Conservation (phyloP, 306 rosid species). For the Inga leiocalycina region DNA sequence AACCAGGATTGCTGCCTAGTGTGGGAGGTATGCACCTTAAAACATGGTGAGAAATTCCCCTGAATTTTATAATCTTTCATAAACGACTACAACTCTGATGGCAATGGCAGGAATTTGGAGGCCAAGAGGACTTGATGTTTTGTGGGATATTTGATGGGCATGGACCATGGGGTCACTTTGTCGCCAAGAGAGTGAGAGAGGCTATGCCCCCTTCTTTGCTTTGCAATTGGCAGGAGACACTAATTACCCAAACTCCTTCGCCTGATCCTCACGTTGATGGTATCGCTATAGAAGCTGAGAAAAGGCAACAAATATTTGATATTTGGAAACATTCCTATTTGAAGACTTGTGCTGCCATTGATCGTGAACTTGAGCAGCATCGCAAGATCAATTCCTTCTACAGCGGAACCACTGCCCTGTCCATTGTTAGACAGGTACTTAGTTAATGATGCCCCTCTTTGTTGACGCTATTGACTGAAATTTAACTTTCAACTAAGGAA, state of each 20-base stretch:
- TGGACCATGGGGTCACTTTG: conserved; percentile 95
- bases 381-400: conserved; percentile 77
- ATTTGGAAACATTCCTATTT: conserved; percentile 83
- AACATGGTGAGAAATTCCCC: neutral
- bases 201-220: conserved; percentile 77
- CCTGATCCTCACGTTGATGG: conserved; percentile 34
- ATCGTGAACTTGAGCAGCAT: conserved; percentile 65
- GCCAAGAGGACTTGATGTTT: conserved; percentile 89
- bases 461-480: neutral
- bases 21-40: conserved; percentile 77
- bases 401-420: conserved; percentile 91
- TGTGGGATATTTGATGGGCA: conserved; percentile 96
- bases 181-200: conserved; percentile 78
- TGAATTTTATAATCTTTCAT: neutral
- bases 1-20: conserved; percentile 97
- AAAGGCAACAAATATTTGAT: conserved; percentile 54
- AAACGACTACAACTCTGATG: neutral
- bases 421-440: conserved; percentile 84
- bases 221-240: conserved; percentile 82
- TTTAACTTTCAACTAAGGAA: neutral
- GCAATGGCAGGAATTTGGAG: conserved; percentile 73
- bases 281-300: conserved; percentile 39
- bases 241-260: conserved; percentile 48
- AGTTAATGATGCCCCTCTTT: neutral
- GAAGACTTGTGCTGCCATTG: conserved; percentile 83